phyloP scores from a whole-genome alignment of 352 stramenopile genomes.

The Globisporangium carolinianum region DNA sequence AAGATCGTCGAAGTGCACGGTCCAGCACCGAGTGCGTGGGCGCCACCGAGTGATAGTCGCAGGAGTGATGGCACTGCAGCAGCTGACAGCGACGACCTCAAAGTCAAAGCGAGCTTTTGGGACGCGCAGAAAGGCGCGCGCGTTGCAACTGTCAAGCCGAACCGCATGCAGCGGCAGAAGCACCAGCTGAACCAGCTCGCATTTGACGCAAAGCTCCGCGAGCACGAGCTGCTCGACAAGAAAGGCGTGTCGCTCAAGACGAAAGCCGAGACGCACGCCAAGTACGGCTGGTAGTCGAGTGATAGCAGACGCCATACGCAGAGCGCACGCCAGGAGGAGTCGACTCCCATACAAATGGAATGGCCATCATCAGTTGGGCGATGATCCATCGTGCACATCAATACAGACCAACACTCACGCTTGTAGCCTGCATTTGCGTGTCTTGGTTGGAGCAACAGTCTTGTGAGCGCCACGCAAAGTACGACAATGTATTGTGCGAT shows the following conservation, averaged over 20 bases:
- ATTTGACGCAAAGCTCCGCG: constrained; percentile 66
- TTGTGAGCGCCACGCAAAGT: too few relatives aligned
- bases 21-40: constrained; percentile 39
- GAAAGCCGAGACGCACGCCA: constrained; percentile 72
- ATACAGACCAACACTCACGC: too few relatives aligned
- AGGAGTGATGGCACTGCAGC: too few relatives aligned
- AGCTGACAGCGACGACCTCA: constrained; percentile 26
- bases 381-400: too few relatives aligned
- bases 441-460: too few relatives aligned
- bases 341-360: too few relatives aligned
- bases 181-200: constrained; percentile 80
- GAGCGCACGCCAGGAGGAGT: too few relatives aligned
- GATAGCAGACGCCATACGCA: too few relatives aligned
- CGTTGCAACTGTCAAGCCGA: constrained; percentile 56
- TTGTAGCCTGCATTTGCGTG: too few relatives aligned
- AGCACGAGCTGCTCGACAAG: constrained; percentile 66
- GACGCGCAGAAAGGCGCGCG: constrained; percentile 42
- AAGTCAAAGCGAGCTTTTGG: constrained; percentile 71
- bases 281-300: constrained; percentile 62
- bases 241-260: constrained; percentile 61
- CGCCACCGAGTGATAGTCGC: constrained; percentile 18
- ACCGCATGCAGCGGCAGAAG: constrained; percentile 67
- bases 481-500: too few relatives aligned
- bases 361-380: too few relatives aligned
- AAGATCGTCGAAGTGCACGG: constrained; percentile 66